phyloP scores from a whole-genome alignment of 2,329 filamentous ascomycete species.

The Botrytis galanthina region DNA sequence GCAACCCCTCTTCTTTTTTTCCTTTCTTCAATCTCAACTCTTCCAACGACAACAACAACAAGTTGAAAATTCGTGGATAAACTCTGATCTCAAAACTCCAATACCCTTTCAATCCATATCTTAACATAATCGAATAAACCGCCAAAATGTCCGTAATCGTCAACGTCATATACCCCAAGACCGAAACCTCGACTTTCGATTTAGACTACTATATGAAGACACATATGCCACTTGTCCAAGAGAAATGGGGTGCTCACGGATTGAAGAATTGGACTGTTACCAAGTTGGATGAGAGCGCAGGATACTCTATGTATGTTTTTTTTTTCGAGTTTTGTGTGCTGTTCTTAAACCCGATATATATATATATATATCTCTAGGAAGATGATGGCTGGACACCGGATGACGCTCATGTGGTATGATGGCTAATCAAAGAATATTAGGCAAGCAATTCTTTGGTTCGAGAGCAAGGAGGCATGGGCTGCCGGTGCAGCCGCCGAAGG shows the following conservation, averaged over 20 bases:
- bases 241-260: constrained; percentile 12
- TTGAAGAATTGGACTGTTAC: neutral
- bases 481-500: neutral
- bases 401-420: neutral
- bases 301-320: constrained; percentile 3
- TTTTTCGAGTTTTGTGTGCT: neutral
- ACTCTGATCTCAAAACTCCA: no score
- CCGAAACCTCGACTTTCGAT: constrained; percentile 17
- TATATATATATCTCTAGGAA: neutral
- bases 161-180: constrained; percentile 15
- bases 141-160: constrained; percentile 12
- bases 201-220: constrained; percentile 12
- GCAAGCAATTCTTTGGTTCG: constrained; percentile 3
- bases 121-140: neutral
- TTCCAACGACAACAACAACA: neutral
- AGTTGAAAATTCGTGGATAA: neutral
- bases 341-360: neutral
- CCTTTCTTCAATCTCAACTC: neutral
- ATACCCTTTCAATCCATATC: no score
- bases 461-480: neutral
- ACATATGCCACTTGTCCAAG: constrained; percentile 15
- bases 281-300: neutral
- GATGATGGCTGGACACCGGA: neutral
- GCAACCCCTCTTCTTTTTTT: neutral
- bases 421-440: neutral